A percentile compares a stretch with the other conserved stretches of the same genome.
These are phyloP conservation scores for Nemania serpens DNA, from an alignment of 2,329 filamentous ascomycete genomes.

Conservation along the genomic window DNA sequence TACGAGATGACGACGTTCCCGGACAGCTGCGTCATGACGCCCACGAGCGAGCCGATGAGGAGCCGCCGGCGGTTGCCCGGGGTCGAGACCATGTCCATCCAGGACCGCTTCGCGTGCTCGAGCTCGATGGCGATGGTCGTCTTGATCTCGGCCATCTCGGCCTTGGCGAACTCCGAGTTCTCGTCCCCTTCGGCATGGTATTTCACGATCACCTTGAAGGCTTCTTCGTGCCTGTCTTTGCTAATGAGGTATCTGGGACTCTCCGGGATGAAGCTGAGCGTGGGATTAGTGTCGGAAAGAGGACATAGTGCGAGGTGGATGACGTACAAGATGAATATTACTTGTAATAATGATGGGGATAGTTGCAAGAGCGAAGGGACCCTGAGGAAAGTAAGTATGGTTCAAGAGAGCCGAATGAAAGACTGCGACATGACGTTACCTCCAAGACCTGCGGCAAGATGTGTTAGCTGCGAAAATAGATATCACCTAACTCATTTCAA, in stretches of 20 bases:
- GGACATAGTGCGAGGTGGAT: neutral
- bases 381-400: constrained; percentile 40
- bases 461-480: constrained; percentile 19
- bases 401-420: neutral
- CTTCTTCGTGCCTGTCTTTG: constrained; percentile 41
- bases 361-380: constrained; percentile 53
- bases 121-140: constrained; percentile 50
- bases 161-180: constrained; percentile 51
- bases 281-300: constrained; percentile 7
- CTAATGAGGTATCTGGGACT: constrained; percentile 40
- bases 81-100: constrained; percentile 57
- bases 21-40: constrained; percentile 59
- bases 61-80: constrained; percentile 56
- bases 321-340: constrained; percentile 46
- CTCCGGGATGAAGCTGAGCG: constrained; percentile 38
- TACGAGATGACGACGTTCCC: constrained; percentile 55
- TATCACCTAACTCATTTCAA: neutral
- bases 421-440: constrained; percentile 34
- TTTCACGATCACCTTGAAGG: constrained; percentile 39
- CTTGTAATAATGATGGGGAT: constrained; percentile 46
- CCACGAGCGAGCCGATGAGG: constrained; percentile 54
- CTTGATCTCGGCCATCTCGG: constrained; percentile 60
- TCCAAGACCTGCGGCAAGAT: constrained; percentile 35
- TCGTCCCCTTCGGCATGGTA: constrained; percentile 53
- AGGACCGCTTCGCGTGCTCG: constrained; percentile 56